Percentiles rank a stretch among this genome's conserved stretches.
These are phyloP conservation scores for Paramecium caudatum DNA, from an alignment of 73 alveolate species.

Conservation along the genomic window DNA sequence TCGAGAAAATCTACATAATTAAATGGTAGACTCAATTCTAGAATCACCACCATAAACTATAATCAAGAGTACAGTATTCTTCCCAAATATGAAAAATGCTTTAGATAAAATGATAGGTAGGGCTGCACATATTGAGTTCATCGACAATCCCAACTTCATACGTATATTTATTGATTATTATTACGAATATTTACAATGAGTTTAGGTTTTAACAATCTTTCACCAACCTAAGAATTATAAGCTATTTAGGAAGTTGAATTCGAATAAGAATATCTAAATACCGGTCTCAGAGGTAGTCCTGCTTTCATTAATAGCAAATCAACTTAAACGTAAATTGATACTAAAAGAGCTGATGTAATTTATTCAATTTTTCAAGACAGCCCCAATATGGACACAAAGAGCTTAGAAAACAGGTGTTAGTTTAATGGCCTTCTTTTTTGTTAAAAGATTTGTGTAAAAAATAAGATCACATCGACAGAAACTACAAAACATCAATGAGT, in stretches of 20 bases:
- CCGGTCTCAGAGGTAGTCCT: constrained; percentile 41
- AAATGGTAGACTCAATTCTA: constrained; percentile 43
- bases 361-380: not conserved
- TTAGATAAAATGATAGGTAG: constrained; percentile 94
- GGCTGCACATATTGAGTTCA: constrained; percentile 96
- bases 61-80: constrained; percentile 16
- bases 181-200: constrained; percentile 90
- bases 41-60: not conserved
- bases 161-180: constrained; percentile 87
- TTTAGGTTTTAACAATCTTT: not conserved
- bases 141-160: constrained; percentile 91
- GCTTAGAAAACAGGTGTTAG: constrained; percentile 37
- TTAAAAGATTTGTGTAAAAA: constrained; percentile 6
- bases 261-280: constrained; percentile 11
- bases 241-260: not conserved
- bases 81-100: constrained; percentile 61
- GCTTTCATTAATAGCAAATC: not conserved
- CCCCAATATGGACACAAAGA: constrained; percentile 21
- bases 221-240: constrained; percentile 26
- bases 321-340: not conserved
- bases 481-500: not conserved
- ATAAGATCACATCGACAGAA: not conserved
- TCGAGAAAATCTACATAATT: not conserved
- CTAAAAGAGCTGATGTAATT: not conserved
- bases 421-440: constrained; percentile 35